phyloP scores from a whole-genome alignment of 495 filamentous ascomycete species.

The Xylaria curta region DNA sequence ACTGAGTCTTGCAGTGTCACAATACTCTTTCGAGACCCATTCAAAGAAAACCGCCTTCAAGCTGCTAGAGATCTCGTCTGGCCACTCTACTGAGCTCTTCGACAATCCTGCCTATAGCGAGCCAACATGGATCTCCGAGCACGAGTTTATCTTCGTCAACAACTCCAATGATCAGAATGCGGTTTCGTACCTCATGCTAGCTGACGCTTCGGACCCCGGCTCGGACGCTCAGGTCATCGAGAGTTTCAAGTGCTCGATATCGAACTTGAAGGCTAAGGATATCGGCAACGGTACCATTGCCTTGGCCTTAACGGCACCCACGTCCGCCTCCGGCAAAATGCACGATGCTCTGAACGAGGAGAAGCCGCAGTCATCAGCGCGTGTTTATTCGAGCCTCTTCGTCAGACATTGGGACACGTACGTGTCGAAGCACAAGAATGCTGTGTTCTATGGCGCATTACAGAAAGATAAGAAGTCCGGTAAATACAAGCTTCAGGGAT shows the following conservation, averaged over 20 bases:
- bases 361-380: slow-evolving; percentile 63
- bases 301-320: slow-evolving; percentile 69
- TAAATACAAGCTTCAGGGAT: slow-evolving; percentile 47
- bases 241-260: slow-evolving; percentile 69
- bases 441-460: slow-evolving; percentile 75
- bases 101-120: slow-evolving; percentile 68
- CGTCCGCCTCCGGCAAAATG: slow-evolving; percentile 65
- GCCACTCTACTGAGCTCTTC: slow-evolving; percentile 69
- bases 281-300: slow-evolving; percentile 69
- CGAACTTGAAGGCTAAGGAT: slow-evolving; percentile 73
- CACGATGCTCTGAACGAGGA: slow-evolving; percentile 65
- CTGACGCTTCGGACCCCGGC: slow-evolving; percentile 60
- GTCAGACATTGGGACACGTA: slow-evolving; percentile 81
- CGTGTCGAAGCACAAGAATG: slow-evolving; percentile 69
- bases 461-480: slow-evolving; percentile 54
- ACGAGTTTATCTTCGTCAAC: slow-evolving; percentile 72
- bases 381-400: slow-evolving; percentile 73
- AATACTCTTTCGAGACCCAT: slow-evolving; percentile 85
- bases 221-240: slow-evolving; percentile 57
- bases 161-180: slow-evolving; percentile 62
- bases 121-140: slow-evolving; percentile 76
- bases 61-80: slow-evolving; percentile 72
- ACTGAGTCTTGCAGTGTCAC: slow-evolving; percentile 50
- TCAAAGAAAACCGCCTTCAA: slow-evolving; percentile 76
- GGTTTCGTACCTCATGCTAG: slow-evolving; percentile 67